Conservation (phyloP, 345 rosid genomes). For the Iberis pinnata region DNA sequence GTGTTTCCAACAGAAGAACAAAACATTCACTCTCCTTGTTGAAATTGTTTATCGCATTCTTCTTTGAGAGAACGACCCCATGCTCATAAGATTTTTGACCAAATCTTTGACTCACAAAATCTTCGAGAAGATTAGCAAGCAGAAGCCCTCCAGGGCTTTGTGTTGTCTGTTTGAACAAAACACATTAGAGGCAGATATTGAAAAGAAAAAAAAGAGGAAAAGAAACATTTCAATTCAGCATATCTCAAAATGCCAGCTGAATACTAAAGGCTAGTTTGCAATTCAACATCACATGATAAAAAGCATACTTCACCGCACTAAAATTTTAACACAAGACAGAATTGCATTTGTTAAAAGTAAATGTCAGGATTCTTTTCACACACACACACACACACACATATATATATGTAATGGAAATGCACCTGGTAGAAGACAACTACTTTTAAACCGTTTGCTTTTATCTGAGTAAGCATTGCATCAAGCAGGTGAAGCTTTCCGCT, state of each 20-base stretch:
- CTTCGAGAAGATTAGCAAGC: conserved; percentile 82
- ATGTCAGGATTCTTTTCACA: neutral
- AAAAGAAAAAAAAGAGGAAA: conserved; percentile 5
- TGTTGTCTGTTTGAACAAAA: conserved; percentile 41
- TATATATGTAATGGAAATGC: conserved; percentile 19
- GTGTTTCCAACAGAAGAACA: conserved; percentile 74
- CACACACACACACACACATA: neutral
- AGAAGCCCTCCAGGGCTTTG: conserved; percentile 44
- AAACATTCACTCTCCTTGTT: conserved; percentile 61
- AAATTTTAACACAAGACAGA: conserved; percentile 7
- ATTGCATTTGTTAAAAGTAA: conserved; percentile 5
- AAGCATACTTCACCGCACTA: conserved; percentile 3
- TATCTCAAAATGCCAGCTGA: conserved; percentile 7
- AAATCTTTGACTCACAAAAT: conserved; percentile 61
- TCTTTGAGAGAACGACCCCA: conserved; percentile 46
- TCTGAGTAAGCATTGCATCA: conserved; percentile 58
- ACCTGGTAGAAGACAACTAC: conserved; percentile 89
- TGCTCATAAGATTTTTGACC: conserved; percentile 74
- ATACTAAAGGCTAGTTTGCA: conserved; percentile 8
- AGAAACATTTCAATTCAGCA: conserved; percentile 4
- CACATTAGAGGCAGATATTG: neutral
- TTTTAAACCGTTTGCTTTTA: conserved; percentile 45
- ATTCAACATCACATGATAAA: conserved; percentile 17
- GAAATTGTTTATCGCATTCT: conserved; percentile 54
- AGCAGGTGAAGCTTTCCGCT: conserved; percentile 83